Evolutionary conservation across 257 asterid species (phyloP), one percentile per base, ranked within the genome.

Genomic region (Osmanthus fragrans): DNA sequence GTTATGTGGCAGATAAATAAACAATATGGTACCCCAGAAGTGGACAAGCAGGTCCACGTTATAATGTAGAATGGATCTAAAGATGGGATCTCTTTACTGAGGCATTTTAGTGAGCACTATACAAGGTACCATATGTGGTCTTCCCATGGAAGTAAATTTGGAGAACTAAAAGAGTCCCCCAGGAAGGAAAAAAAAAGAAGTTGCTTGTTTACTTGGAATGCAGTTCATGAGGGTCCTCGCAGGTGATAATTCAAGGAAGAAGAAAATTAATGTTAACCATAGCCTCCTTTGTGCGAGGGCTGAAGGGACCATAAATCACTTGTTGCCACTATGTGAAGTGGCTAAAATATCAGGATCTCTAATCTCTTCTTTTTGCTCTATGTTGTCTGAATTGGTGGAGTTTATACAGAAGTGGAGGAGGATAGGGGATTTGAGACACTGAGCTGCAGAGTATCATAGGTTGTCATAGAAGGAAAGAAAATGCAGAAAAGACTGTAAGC

Each of bases 401-500:
- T 9, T 39, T 56, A 25, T 60, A 27, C 64, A 11, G 65, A 32
- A 39, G 58, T 70, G 19, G 76, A 16, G 19, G 71, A 25, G 64
- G 69, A 10, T 25, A 39, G 33, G 21, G 70, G 33, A 54, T 49
- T 69, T 12, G 34, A 4, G 73, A 76, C 60, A 65, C 10, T 66
- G 36, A 8, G 18, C 37, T 67, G 36, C 49, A 13, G 47, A 33
- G 36, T 39, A 25, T 71, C 27, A 23, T 37, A 25, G 58, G 32
- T 29, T 70, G 58, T 33, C 39, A 36, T 34, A 54, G 42, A 70
- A 3, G 40, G 25, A 69, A 76, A 76, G 56, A 21, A 21, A 70
- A 16, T 66, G 66, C 45, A 76, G 63, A 49, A 37, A 76, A 21
- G 36, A 51, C 56, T 12, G 21, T 51, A 69, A 49, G 13, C 75